Percentiles rank a stretch among this genome's conserved stretches.
Evolutionary conservation across 306 rosid species (phyloP).

Genomic region (Hippophae tibetana): DNA sequence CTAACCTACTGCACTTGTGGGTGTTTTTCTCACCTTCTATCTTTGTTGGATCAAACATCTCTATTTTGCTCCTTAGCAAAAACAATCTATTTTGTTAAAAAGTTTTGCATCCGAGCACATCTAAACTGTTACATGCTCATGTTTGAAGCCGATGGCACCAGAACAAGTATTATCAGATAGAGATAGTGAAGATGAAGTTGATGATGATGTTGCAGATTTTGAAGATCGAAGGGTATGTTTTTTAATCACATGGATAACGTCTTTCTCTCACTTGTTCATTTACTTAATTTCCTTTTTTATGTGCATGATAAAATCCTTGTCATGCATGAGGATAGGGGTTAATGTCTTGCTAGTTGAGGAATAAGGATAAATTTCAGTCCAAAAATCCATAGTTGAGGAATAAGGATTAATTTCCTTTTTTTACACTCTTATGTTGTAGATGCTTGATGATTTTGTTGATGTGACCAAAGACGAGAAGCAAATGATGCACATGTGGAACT

Average conservation of each 20-base stretch:
- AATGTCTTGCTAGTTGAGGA: conserved; percentile 4
- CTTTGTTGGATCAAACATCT: neutral
- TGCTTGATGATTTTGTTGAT: conserved; percentile 57
- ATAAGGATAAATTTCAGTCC: conserved; percentile 1
- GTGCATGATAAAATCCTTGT: conserved; percentile 13
- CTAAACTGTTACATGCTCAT: conserved; percentile 7
- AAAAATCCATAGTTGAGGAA: neutral
- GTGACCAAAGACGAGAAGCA: conserved; percentile 47
- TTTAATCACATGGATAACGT: conserved; percentile 1
- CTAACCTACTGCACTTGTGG: no score
- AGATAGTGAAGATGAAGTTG: conserved; percentile 88
- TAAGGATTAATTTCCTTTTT: conserved; percentile 4
- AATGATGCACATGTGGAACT: conserved; percentile 70
- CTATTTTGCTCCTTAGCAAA: no score
- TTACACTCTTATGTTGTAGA: conserved; percentile 36
- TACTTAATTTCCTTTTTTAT: conserved; percentile 1
- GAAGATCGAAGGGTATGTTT: conserved; percentile 61
- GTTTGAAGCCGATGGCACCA: conserved; percentile 59
- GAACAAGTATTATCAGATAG: conserved; percentile 55
- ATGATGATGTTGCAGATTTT: conserved; percentile 56
- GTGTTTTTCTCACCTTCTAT: neutral
- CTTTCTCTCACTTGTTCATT: conserved; percentile 8
- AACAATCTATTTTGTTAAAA: neutral
- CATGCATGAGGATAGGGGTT: neutral
- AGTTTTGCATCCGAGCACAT: neutral